Evolutionary conservation across 1,284 basidiomycete genomes (phyloP).

Genomic region (Cryptococcus jaspeensis): DNA sequence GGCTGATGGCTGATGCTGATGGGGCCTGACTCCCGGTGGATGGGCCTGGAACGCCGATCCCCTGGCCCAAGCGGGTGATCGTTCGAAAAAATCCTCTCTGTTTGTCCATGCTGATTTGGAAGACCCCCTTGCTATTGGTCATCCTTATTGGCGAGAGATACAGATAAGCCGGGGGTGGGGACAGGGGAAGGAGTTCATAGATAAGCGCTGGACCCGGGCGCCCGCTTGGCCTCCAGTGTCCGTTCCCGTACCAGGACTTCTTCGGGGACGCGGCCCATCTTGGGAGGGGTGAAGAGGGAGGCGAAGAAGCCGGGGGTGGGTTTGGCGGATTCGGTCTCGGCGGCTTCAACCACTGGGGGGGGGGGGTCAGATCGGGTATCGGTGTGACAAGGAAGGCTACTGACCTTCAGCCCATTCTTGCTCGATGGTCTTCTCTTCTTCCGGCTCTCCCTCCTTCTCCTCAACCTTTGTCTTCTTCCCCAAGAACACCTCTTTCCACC

Average conservation of each 20-base stretch:
- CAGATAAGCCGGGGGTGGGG: too few relatives aligned
- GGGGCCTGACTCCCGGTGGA: too few relatives aligned
- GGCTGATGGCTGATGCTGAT: too few relatives aligned
- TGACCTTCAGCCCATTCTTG: slow-evolving; percentile 30
- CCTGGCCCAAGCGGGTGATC: too few relatives aligned
- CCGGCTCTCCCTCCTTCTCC: slow-evolving; percentile 21
- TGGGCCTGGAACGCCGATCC: too few relatives aligned
- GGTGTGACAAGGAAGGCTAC: neutral
- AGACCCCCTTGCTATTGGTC: too few relatives aligned
- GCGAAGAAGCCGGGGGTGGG: too few relatives aligned
- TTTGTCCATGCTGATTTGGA: too few relatives aligned
- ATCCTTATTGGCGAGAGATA: too few relatives aligned
- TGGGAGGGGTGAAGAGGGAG: neutral
- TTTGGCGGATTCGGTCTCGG: neutral
- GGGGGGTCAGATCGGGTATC: neutral
- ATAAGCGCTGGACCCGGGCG: slow-evolving; percentile 1
- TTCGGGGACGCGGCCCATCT: neutral
- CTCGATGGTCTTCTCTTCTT: slow-evolving; percentile 17
- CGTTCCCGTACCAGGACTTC: neutral
- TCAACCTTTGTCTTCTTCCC: slow-evolving; percentile 28
- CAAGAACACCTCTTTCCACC: slow-evolving; percentile 46
- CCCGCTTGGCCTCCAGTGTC: neutral
- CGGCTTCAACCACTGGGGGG: neutral
- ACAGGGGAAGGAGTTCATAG: neutral
- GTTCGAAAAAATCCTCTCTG: too few relatives aligned